Percentiles rank a stretch among this genome's conserved stretches.
Conservation (phyloP, 768 basidiomycete species). For the Mycena filopes region DNA sequence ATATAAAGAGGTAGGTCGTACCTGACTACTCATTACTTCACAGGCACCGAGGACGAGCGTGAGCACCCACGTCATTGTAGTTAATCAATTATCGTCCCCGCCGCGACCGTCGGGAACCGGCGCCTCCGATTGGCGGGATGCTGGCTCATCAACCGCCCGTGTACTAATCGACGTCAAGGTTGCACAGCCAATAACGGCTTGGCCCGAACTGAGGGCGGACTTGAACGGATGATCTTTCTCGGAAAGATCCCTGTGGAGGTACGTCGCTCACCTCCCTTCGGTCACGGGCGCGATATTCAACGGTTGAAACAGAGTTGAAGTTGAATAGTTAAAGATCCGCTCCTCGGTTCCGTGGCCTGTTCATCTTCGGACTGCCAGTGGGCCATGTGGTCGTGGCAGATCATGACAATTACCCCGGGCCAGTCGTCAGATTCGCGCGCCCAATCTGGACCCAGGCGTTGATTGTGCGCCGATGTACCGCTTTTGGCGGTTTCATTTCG, state of each 20-base stretch:
- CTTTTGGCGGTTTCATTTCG: slow-evolving; percentile 14
- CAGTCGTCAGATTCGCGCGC: not conserved
- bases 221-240: too few species aligned
- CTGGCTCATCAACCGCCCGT: slow-evolving; percentile 12
- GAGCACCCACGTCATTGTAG: not conserved
- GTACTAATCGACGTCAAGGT: not conserved
- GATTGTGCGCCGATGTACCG: slow-evolving; percentile 7
- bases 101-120: slow-evolving; percentile 14
- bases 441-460: slow-evolving; percentile 16
- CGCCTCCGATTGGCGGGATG: slow-evolving; percentile 18
- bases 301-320: too few species aligned
- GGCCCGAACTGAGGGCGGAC: not conserved
- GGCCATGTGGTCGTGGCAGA: slow-evolving; percentile 17
- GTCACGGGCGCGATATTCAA: too few species aligned
- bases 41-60: not conserved
- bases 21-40: slow-evolving; percentile 3
- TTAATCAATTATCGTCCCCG: slow-evolving; percentile 4
- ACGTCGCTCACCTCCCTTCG: too few species aligned
- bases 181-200: not conserved
- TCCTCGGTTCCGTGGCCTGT: not conserved
- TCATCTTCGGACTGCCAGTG: not conserved
- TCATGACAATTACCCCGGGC: slow-evolving; percentile 15
- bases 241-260: too few species aligned
- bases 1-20: not conserved
- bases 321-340: too few species aligned